Evolutionary conservation across 1,139 yeast species (phyloP), one percentile per base, ranked within the genome.

Genomic region (Lodderomyces orthopsilosis): DNA sequence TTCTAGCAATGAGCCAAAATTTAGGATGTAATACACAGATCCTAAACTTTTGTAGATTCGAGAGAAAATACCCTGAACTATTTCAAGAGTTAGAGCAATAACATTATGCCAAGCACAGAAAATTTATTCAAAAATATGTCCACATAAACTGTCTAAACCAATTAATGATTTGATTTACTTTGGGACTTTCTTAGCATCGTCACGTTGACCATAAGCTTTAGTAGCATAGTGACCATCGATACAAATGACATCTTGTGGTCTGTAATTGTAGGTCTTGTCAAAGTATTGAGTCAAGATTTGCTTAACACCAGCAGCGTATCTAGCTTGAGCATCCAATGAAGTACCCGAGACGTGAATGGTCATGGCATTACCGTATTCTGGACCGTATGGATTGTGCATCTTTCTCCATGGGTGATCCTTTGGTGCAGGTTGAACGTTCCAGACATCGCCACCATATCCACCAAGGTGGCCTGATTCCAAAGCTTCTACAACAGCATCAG

Each of bases 281-380:
- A 86, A 79, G 68, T 79, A 85, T 35, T 81, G 74, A 45, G 74
- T 69, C 65, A 86, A 75, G 54, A 86, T 84, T 51, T 66, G 66
- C 68, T 81, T 76, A 41, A 82, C 83, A 45, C 95, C 95, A 17
- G 63, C 65, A 22, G 93, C 80, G 56, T 86, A 86, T 57, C 94
- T 75, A 35, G 70, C 70, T 68, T 86, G 94, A 38, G 95, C 93
- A 62, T 85, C 94, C 53, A 86, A 68, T 40, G 88, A 81, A 28
- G 93, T 82, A 49, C 95, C 95, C 44, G 88, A 80, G 50, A 83
- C 78, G 59, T 86, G 95, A 24, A 93, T 91, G 42, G 89, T 83
- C 93, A 86, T 84, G 47, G 93, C 93, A 57, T 86, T 86, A 53
- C 93, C 93, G 14, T 44, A 46, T 4, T 41, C 42, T 35, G 79